Evolutionary conservation across 345 rosid genomes (phyloP), one percentile per base, ranked within the genome.

Genomic region (Moringa oleifera): DNA sequence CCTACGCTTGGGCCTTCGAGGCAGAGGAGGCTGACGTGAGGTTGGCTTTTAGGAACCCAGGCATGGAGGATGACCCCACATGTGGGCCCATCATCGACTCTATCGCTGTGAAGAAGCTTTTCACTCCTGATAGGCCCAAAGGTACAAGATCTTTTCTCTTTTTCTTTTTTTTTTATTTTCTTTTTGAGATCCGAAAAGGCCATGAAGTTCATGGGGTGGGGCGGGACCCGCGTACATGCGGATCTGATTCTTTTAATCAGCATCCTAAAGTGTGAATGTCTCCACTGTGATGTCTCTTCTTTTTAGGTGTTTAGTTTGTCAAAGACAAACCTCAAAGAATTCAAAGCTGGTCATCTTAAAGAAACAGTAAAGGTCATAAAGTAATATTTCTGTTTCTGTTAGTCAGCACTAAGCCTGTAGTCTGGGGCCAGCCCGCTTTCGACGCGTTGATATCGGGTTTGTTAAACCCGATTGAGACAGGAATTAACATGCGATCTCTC

Each of bases 41-140:
- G 2, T 62, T 94, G 73, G 80, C 76, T 55, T 94, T 90, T 66
- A 78, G 80, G 72, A 94, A 94, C 60, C 89, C 90, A 23, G 99
- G 99, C 21, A 94, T 90, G 99, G 99, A 90, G 63, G 96, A 94
- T 50, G 99, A 94, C 80, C 97, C 99, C 7, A 80, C 96, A 0
- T 94, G 99, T 70, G 99, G 99, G 21, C 99, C 99, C 61, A 90
- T 94, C 54, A 86, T 94, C 12, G 99, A 94, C 28, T 89, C 90
- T 22, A 74, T 94, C 9, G 90, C 97, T 17, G 75, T 94, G 62
- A 94, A 94, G 80, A 94, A 90, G 77, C 95, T 94, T 55, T 84
- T 85, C 61, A 31, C 74, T 17, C 99, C 99, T 37, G 88, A 88
- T 61, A 82, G 61, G 17, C 79, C 83, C 75, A 86, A 85, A 86